Conservation (phyloP, 345 rosid genomes). For the Nephelium lappaceum region DNA sequence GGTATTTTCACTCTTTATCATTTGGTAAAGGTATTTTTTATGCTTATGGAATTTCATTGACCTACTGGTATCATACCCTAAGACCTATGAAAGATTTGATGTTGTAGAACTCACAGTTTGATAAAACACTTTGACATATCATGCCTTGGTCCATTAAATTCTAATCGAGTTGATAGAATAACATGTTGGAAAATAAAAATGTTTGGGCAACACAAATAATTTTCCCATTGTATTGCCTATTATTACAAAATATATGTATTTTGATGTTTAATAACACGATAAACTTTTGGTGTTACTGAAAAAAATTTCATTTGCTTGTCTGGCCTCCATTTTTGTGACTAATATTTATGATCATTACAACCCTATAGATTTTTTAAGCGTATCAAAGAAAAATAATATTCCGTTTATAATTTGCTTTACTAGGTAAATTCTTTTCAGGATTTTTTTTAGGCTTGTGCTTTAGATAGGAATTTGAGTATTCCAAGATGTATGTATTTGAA, state of each 20-base stretch:
- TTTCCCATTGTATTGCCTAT: neutral
- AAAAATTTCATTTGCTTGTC: neutral
- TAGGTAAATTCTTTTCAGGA: neutral
- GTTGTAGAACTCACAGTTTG: neutral
- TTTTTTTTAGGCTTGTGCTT: neutral
- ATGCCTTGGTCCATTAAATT: neutral
- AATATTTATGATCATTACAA: neutral
- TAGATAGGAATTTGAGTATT: neutral
- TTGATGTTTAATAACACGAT: no score
- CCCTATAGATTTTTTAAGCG: neutral
- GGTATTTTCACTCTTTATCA: slow-evolving; percentile 45
- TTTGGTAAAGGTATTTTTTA: neutral
- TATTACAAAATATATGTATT: no score
- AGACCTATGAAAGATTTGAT: slow-evolving; percentile 1
- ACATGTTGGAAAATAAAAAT: neutral
- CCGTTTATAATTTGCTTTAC: neutral
- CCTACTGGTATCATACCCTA: neutral
- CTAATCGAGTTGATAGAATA: neutral
- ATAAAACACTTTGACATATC: neutral
- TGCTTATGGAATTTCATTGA: neutral
- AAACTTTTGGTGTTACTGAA: neutral
- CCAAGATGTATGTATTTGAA: neutral
- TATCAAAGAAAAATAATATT: neutral
- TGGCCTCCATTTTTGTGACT: neutral
- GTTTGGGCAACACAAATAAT: neutral